A percentile compares a stretch with the other conserved stretches of the same genome.
Conservation (phyloP, 129 eudicot genomes). For the Dittrichia graveolens region DNA sequence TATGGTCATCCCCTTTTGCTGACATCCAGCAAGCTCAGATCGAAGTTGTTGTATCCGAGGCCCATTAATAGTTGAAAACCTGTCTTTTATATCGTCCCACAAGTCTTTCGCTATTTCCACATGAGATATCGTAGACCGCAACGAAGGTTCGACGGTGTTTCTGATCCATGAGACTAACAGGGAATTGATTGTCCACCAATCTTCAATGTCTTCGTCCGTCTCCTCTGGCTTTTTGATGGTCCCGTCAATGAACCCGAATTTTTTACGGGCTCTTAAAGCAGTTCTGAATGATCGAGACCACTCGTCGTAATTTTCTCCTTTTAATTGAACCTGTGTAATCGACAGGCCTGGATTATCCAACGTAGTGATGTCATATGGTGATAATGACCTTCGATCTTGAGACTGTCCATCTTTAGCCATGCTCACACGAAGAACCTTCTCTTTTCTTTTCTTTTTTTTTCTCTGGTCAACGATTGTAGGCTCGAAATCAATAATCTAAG, state of each 20-base stretch:
- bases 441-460: too few relatives aligned
- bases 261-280: background rate
- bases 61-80: background rate
- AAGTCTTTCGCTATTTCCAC: background rate
- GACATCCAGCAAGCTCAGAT: background rate
- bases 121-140: slow-evolving; percentile 2
- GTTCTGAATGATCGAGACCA: too few relatives aligned
- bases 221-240: background rate
- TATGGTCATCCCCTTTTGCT: slow-evolving; percentile 7
- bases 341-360: background rate
- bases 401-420: background rate
- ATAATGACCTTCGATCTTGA: background rate
- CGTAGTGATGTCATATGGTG: background rate
- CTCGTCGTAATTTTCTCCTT: background rate
- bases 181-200: background rate
- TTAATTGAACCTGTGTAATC: background rate
- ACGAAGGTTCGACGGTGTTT: background rate
- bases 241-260: background rate
- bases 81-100: background rate
- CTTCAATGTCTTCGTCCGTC: background rate
- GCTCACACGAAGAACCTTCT: too few relatives aligned
- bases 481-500: too few relatives aligned
- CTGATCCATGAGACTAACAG: background rate
- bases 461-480: too few relatives aligned
- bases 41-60: slow-evolving; percentile 3